Evolutionary conservation across 225 moss, liverwort and hornwort species (phyloP).

Genomic region (Marchantia paleacea): DNA sequence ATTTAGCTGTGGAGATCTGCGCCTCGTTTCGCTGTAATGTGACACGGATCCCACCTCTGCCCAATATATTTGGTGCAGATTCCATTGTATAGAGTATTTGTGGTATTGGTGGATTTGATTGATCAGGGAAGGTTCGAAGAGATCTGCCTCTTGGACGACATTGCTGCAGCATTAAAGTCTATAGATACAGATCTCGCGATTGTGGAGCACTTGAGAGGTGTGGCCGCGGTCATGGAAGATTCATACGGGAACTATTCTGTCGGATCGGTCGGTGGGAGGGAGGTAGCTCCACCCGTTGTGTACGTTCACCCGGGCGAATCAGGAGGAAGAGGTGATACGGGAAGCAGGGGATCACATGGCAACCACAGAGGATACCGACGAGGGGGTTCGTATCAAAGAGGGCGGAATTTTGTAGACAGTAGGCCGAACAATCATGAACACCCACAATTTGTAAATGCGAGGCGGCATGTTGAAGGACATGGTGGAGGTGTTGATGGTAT

Average conservation of each 20-base stretch:
- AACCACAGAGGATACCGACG: conserved; percentile 14
- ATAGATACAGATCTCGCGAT: background rate
- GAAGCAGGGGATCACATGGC: conserved; percentile 7
- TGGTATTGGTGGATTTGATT: background rate
- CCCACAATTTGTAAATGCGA: background rate
- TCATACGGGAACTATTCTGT: conserved; percentile 10
- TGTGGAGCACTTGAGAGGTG: background rate
- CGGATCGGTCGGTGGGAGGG: conserved; percentile 11
- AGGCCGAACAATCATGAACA: conserved; percentile 8
- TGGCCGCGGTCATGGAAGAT: conserved; percentile 24
- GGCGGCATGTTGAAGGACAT: background rate
- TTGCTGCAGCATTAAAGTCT: background rate
- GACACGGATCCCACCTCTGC: background rate
- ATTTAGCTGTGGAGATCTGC: background rate
- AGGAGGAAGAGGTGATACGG: conserved; percentile 20
- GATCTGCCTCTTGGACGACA: background rate
- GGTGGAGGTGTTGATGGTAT: background rate
- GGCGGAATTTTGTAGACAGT: conserved; percentile 19
- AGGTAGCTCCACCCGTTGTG: background rate
- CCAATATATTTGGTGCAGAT: background rate
- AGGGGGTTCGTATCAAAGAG: conserved; percentile 19
- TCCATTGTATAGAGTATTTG: background rate
- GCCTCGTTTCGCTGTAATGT: background rate
- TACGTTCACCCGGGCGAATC: conserved; percentile 9
- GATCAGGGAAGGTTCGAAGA: too few species aligned